These are phyloP conservation scores for Suhomyces ambrosiae DNA, from an alignment of 1,139 yeast genomes.

Conservation along the genomic window DNA sequence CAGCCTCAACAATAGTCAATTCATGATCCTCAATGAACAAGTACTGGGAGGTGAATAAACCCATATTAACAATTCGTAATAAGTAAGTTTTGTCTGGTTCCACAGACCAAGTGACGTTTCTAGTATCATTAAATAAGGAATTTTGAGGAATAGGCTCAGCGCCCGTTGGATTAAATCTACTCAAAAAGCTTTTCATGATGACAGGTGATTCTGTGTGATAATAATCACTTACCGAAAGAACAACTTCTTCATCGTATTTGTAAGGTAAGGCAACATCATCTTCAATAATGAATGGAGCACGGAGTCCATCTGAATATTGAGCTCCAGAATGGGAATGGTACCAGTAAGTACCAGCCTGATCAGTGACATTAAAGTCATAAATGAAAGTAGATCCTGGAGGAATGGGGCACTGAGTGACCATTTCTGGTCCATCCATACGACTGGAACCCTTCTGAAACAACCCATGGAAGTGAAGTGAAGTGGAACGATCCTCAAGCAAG, in stretches of 20 bases:
- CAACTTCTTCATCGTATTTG: slow-evolving; percentile 62
- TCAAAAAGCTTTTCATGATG: slow-evolving; percentile 51
- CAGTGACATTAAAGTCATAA: slow-evolving; percentile 64
- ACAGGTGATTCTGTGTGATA: slow-evolving; percentile 56
- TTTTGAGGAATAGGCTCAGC: slow-evolving; percentile 80
- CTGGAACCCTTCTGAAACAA: slow-evolving; percentile 60
- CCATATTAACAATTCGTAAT: slow-evolving; percentile 63
- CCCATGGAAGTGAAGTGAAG: slow-evolving; percentile 79
- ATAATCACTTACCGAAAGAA: slow-evolving; percentile 60
- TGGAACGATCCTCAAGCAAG: slow-evolving; percentile 53
- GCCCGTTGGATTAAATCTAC: slow-evolving; percentile 75
- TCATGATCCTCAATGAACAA: slow-evolving; percentile 68
- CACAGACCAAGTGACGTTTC: slow-evolving; percentile 58
- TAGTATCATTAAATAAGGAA: slow-evolving; percentile 63
- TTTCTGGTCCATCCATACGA: slow-evolving; percentile 79
- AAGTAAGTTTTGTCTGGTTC: slow-evolving; percentile 65
- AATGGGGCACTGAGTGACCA: slow-evolving; percentile 78
- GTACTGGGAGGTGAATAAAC: slow-evolving; percentile 73
- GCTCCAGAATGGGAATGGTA: slow-evolving; percentile 80
- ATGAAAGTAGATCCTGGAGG: slow-evolving; percentile 63
- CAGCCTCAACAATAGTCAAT: slow-evolving; percentile 69
- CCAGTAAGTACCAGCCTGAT: slow-evolving; percentile 78
- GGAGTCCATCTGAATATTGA: slow-evolving; percentile 76
- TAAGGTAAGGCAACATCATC: slow-evolving; percentile 57
- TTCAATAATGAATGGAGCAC: slow-evolving; percentile 72